Base-by-base conservation (phyloP, 495 filamentous ascomycete species). In the Neurospora hispaniola region DNA sequence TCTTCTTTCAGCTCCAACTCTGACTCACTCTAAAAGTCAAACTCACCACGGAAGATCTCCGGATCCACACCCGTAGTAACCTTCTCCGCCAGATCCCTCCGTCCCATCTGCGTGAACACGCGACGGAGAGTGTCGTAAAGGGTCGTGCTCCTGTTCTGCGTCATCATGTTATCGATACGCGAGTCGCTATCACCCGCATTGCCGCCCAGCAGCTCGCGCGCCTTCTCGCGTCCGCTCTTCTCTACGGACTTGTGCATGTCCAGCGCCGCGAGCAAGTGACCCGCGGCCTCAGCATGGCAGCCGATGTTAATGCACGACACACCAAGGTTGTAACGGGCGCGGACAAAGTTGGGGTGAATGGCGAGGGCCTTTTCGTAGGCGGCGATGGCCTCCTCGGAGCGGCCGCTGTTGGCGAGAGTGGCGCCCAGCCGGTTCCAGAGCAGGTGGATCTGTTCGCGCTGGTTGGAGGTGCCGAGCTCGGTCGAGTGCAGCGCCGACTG, bases 391-490 rank as follows among this genome's bases (percentile, higher is more conserved):
- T 99, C 95, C 80, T 98, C 96, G 73, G 88, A 91, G 73, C 93
- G 92, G 70, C 94, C 94, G 20, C 89, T 92, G 84, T 99, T 99
- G 75, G 96, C 96, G 3, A 99, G 89, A 0, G 96, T 99, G 5
- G 96, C 96, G 71, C 96, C 96, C 7, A 99, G 90, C 5, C 96
- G 89, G 84, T 99, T 99, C 96, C 96, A 99, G 11, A 99, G 90
- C 8, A 99, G 89, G 75, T 98, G 96, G 8, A 95, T 82, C 80
- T 96, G 92, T 74, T 89, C 87, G 71, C 86, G 85, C 73, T 90
- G 88, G 84, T 97, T 97, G 68, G 87, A 86, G 10, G 86, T 86
- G 66, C 94, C 94, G 8, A 89, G 87, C 80, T 97, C 93, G 4
- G 92, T 91, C 54, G 88, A 91, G 35, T 92, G 90, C 31, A 99